These are phyloP conservation scores for Phytophthora niederhauseri DNA, from an alignment of 352 stramenopile genomes.

Conservation along the genomic window DNA sequence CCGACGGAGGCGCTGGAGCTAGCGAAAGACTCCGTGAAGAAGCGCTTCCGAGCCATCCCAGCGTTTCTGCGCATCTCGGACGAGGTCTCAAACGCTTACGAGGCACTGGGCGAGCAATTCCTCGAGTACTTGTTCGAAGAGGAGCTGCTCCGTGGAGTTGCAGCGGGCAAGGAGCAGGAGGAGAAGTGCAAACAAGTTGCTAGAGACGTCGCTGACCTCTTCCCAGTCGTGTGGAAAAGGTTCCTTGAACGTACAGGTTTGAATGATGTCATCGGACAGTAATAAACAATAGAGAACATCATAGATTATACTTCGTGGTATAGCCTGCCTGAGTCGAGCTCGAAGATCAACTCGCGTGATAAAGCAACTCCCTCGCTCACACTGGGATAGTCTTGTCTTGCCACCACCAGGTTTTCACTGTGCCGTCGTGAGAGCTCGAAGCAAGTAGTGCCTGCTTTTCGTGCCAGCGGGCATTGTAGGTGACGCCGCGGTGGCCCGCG, in stretches of 20 bases:
- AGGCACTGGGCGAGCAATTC: constrained; percentile 61
- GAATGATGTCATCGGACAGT: constrained; percentile 45
- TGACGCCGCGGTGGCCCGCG: constrained; percentile 74
- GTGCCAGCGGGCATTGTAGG: constrained; percentile 89
- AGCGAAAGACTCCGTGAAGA: constrained; percentile 42
- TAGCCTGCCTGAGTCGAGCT: constrained; percentile 10
- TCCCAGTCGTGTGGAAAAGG: constrained; percentile 73
- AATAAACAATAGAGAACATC: constrained; percentile 31
- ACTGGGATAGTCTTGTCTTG: constrained; percentile 57
- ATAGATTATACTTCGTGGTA: constrained; percentile 33
- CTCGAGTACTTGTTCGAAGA: constrained; percentile 60
- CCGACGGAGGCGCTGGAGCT: constrained; percentile 24
- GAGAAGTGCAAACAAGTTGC: constrained; percentile 39
- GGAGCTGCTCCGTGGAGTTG: constrained; percentile 36
- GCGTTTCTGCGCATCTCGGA: constrained; percentile 55
- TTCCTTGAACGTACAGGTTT: constrained; percentile 59
- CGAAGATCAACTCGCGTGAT: constrained; percentile 11
- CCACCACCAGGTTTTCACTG: constrained; percentile 92
- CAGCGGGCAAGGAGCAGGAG: constrained; percentile 26
- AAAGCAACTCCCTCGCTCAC: constrained; percentile 5
- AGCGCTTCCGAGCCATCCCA: constrained; percentile 65
- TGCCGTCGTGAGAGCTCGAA: constrained; percentile 87
- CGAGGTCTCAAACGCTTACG: constrained; percentile 47
- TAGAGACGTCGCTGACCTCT: constrained; percentile 61
- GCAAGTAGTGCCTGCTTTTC: constrained; percentile 86